Conservation (phyloP, 2,329 filamentous ascomycete species). For the Cryphonectria radicalis region DNA sequence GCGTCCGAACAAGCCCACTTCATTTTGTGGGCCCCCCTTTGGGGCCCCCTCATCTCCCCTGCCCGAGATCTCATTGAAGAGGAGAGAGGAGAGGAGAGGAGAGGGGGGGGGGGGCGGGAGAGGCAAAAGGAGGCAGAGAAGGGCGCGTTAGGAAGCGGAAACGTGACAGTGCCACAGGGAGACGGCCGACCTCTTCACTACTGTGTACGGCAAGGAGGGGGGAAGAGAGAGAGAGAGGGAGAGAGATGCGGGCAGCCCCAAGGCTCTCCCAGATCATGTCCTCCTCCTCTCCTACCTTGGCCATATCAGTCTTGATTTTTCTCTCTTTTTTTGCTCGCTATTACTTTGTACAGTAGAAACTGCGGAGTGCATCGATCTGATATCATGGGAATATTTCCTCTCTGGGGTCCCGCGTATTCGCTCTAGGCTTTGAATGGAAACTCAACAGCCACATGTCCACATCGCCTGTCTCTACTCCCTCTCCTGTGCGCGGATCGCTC, state of each 20-base stretch:
- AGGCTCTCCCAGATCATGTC: background rate
- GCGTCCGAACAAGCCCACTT: slow-evolving; percentile 21
- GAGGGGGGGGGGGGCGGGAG: slow-evolving; percentile 7
- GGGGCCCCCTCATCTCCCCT: slow-evolving; percentile 28
- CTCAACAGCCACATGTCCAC: slow-evolving; percentile 6
- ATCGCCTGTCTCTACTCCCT: background rate
- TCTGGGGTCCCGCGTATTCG: background rate
- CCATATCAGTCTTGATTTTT: background rate
- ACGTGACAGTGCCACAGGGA: slow-evolving; percentile 16
- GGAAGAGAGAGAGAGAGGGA: too few relatives aligned
- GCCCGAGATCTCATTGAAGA: slow-evolving; percentile 20
- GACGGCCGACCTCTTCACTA: background rate
- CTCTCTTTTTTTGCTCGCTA: background rate
- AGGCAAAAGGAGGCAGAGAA: slow-evolving; percentile 22
- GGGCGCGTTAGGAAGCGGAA: slow-evolving; percentile 19
- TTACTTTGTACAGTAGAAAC: background rate
- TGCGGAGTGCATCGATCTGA: background rate
- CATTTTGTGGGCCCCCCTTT: slow-evolving; percentile 20
- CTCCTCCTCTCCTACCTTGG: background rate
- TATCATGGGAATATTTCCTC: background rate
- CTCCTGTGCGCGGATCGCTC: background rate
- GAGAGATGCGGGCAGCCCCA: background rate
- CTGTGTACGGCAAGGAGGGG: background rate
- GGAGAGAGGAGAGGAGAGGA: slow-evolving; percentile 5
- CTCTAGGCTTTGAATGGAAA: background rate